Percentiles rank a stretch among this genome's conserved stretches.
phyloP scores from a whole-genome alignment of 257 asterid genomes.

The Dorcoceras hygrometricum region DNA sequence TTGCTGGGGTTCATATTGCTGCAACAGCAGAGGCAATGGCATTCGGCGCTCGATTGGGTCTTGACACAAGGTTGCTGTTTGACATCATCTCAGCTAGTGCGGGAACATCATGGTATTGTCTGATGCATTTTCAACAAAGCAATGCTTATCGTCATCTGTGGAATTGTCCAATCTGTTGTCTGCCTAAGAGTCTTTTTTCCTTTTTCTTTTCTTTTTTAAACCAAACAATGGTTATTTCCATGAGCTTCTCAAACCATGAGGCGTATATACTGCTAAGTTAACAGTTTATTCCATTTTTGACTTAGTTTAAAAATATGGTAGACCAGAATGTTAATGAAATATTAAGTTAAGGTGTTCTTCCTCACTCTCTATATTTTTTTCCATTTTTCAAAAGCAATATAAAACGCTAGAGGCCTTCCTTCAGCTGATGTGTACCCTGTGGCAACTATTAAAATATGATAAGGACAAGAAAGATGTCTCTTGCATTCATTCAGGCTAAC shows the following conservation, averaged over 20 bases:
- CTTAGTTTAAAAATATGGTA: not conserved
- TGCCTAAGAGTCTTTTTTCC: not conserved
- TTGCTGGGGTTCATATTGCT: slow-evolving; percentile 99
- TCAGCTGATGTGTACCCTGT: too few species aligned
- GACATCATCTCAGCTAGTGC: slow-evolving; percentile 65
- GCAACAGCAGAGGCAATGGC: slow-evolving; percentile 98
- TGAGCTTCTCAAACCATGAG: slow-evolving; percentile 4
- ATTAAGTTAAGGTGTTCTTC: too few species aligned
- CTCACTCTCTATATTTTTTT: too few species aligned
- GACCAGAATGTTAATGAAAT: too few species aligned
- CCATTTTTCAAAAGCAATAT: too few species aligned
- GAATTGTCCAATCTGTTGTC: slow-evolving; percentile 19
- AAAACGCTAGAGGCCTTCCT: too few species aligned
- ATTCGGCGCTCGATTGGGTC: slow-evolving; percentile 88
- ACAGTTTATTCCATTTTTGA: not conserved
- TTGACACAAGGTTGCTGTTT: slow-evolving; percentile 69
- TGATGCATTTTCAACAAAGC: slow-evolving; percentile 16
- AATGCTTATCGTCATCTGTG: slow-evolving; percentile 20
- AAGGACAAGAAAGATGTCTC: too few species aligned
- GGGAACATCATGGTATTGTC: slow-evolving; percentile 92
- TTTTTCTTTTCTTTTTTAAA: not conserved
- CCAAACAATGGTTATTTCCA: slow-evolving; percentile 1
- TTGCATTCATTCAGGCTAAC: not conserved
- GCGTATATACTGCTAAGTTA: not conserved
- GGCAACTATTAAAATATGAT: too few species aligned